Evolutionary conservation across 2,329 filamentous ascomycete genomes (phyloP).

Genomic region (Herpotrichia juniperi): DNA sequence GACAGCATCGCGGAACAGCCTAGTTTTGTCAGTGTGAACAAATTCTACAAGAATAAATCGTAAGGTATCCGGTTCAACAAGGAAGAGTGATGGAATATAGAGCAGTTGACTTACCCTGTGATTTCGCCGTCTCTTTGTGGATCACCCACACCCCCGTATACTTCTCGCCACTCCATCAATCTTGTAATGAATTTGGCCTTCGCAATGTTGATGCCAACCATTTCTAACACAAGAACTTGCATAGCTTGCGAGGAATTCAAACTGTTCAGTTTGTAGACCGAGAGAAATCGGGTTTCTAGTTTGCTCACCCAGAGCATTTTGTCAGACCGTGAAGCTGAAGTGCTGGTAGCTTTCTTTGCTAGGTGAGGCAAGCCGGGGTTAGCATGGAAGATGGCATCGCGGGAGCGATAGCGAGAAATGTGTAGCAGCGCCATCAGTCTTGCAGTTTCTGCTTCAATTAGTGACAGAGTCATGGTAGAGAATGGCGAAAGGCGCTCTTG

Average conservation of each 20-base stretch:
- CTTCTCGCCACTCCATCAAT: conserved; percentile 17
- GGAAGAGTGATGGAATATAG: not conserved
- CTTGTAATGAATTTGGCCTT: conserved; percentile 20
- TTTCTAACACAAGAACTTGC: conserved; percentile 17
- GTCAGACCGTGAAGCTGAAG: conserved; percentile 8
- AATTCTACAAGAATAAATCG: too few species aligned
- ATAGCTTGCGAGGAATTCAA: conserved; percentile 16
- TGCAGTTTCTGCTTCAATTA: conserved; percentile 23
- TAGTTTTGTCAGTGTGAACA: conserved; percentile 7
- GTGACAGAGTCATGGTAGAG: conserved; percentile 20
- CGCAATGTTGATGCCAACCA: conserved; percentile 16
- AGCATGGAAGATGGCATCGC: conserved; percentile 15
- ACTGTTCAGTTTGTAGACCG: conserved; percentile 13
- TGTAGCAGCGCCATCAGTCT: conserved; percentile 20
- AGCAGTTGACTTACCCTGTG: conserved; percentile 14
- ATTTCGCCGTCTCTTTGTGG: conserved; percentile 13
- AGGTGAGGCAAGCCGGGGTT: conserved; percentile 6
- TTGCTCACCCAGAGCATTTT: conserved; percentile 11
- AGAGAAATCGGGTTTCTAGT: conserved; percentile 15
- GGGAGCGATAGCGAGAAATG: conserved; percentile 16
- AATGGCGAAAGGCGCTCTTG: conserved; percentile 20
- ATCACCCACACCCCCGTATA: conserved; percentile 1
- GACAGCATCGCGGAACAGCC: conserved; percentile 24
- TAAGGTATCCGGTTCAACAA: too few species aligned
- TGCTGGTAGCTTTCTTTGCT: conserved; percentile 5